Base-by-base conservation (phyloP, 2,329 filamentous ascomycete genomes). In the Metarhizium humberi region DNA sequence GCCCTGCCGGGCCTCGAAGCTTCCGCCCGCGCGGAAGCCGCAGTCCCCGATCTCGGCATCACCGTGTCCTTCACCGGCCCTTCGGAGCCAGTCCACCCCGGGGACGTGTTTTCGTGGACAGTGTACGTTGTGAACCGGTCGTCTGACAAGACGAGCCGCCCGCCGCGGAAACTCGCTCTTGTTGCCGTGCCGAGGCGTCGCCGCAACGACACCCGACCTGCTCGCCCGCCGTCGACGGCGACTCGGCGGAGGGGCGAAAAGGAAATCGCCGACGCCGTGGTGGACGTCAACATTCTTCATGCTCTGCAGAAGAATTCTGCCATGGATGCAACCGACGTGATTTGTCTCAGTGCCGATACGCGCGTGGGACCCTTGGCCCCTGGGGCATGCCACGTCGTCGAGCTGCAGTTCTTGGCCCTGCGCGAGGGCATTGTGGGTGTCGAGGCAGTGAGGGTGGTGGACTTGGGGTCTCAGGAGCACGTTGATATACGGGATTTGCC, bases 401-500 rank as follows among this genome's bases (percentile, higher is more conserved):
- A 89, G 66, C 68, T 92, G 61, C 81, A 82, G 61, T 91, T 92
- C 60, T 73, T 91, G 53, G 84, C 88, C 4, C 71, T 91, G 53
- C 73, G 74, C 53, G 76, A 80, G 50, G 89, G 88, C 0, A 78
- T 89, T 36, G 76, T 89, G 34, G 78, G 79, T n/a, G 69, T 92
- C 3, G 88, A 92, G 62, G 84, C 85, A 2, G 76, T 92, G 20
- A 76, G 87, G 51, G 81, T 92, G 1, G 77, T 92, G 3, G 89
- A 94, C 67, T 67, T 92, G 57, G 81, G 76, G 25, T 87, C 82
- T 38, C 85, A 89, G 64, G 87, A 92, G 71, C 86, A 88, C 64
- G 85, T 89, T 3, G 88, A 92, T 68, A 84, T 92, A 54, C 78
- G 81, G 57, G 86, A 92, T 58, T 67, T 94, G 59, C 89, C 89